A percentile compares a stretch with the other conserved stretches of the same genome.
Evolutionary conservation across 78 protist genomes (phyloP).

Genomic region (Dictyostelium brefeldianum): DNA sequence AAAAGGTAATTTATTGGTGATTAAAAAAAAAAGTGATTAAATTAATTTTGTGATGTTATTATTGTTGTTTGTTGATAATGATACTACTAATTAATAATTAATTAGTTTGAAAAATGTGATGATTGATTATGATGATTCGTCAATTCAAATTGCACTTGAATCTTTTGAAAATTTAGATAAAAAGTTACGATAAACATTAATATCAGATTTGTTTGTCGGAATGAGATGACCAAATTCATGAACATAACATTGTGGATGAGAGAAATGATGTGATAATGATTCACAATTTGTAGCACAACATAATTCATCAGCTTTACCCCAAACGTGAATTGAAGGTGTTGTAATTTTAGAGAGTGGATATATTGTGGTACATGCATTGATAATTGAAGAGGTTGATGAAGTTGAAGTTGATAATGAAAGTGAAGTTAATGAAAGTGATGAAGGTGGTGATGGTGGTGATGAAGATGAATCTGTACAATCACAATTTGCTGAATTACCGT

Average conservation of each 20-base stretch:
- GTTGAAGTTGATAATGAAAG: neutral
- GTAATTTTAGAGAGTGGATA: conserved; percentile 51
- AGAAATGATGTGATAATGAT: conserved; percentile 58
- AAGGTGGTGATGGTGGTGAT: conserved; percentile 21
- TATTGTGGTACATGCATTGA: neutral
- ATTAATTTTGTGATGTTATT: neutral
- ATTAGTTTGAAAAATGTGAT: no score
- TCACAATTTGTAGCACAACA: conserved; percentile 66
- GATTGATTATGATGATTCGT: no score
- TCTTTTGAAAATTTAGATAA: conserved; percentile 13
- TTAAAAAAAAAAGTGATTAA: neutral
- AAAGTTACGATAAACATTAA: conserved; percentile 37
- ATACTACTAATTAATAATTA: no score
- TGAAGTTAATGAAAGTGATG: neutral
- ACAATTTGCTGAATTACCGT: no score
- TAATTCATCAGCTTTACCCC: conserved; percentile 80
- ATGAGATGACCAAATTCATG: conserved; percentile 72
- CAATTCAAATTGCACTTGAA: neutral
- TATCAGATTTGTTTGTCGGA: conserved; percentile 55
- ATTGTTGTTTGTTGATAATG: neutral
- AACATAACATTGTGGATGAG: conserved; percentile 48
- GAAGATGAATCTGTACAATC: neutral
- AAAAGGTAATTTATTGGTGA: neutral
- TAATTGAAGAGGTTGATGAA: neutral
- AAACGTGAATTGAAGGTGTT: conserved; percentile 71